phyloP scores from a whole-genome alignment of 2,329 filamentous ascomycete genomes.

The Gaeumannomyces tritici region DNA sequence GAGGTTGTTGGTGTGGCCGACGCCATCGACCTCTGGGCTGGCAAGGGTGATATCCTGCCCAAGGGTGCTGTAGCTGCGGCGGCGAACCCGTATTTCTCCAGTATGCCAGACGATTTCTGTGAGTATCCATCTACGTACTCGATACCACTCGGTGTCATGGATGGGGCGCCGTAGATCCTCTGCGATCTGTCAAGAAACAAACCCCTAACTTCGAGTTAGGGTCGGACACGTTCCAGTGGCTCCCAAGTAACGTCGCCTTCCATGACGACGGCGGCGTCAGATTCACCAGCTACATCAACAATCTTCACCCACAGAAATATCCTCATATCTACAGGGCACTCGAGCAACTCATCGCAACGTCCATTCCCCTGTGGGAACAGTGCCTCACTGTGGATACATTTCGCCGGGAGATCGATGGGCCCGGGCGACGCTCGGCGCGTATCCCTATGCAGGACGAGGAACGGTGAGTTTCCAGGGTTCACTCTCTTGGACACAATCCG shows the following conservation, averaged over 20 bases:
- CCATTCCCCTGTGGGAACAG: constrained; percentile 31
- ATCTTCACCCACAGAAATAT: constrained; percentile 27
- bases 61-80: neutral
- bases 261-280: constrained; percentile 16
- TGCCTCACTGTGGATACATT: constrained; percentile 8
- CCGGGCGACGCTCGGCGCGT: neutral
- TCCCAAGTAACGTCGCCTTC: constrained; percentile 26
- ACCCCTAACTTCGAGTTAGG: neutral
- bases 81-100: no score
- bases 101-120: no score
- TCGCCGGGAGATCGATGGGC: neutral
- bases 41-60: constrained; percentile 12
- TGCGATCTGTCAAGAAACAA: neutral
- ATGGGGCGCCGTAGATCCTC: no score
- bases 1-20: constrained; percentile 18
- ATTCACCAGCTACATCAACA: constrained; percentile 36
- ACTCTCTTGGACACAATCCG: neutral
- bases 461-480: neutral
- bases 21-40: constrained; percentile 13
- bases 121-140: neutral
- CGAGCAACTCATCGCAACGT: constrained; percentile 22
- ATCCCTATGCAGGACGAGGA: neutral
- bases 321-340: constrained; percentile 21
- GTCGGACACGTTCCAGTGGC: constrained; percentile 21
- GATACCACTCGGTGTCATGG: neutral